Base-by-base conservation (phyloP, 257 asterid species). In the Petunia axillaris region DNA sequence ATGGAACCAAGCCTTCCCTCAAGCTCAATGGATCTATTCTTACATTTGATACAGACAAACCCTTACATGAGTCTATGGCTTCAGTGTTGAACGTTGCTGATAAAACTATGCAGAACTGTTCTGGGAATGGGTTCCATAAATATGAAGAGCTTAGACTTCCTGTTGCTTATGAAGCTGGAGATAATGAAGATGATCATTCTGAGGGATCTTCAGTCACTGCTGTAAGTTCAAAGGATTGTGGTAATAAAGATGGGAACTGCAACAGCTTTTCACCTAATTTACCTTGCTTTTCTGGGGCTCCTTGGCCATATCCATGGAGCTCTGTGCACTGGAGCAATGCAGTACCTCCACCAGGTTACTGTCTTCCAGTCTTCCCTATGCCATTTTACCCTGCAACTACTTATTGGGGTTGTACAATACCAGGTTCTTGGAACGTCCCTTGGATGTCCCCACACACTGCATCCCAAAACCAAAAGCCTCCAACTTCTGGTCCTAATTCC, bases 231-330 rank as follows among this genome's bases (percentile, higher is more conserved):
- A 89, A 85, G 81, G 93, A 89, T 13, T 93, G 85, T 6, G 81
- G 84, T 79, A 83, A 70, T 39, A 83, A 55, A 81, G 83, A 52
- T 85, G 88, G 88, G 6, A 85, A 84, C 54, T 81, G 88, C 71
- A 88, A 82, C 2, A 82, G 85, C 48, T 83, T 84, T 73, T 89
- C 93, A 75, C 90, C 85, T 40, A 91, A 85, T 82, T 75, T 86
- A 11, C 90, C 93, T 3, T 87, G 85, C 88, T 90, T 88, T 79
- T 85, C 93, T 0, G 96, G 91, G 48, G 90, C 87, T 73, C 94
- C 96, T 7, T 94, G 95, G 98, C 90, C 97, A 60, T 94, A 84
- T 77, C 90, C 87, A 8, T 94, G 93, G 96, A 86, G 84, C 64
- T 83, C 90, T 3, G 85, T 83, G 82, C 96, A 80, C 35, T 89